Percentiles rank a stretch among this genome's conserved stretches.
Evolutionary conservation across 208 protist species (phyloP).

Genomic region (Crithidia bombi): DNA sequence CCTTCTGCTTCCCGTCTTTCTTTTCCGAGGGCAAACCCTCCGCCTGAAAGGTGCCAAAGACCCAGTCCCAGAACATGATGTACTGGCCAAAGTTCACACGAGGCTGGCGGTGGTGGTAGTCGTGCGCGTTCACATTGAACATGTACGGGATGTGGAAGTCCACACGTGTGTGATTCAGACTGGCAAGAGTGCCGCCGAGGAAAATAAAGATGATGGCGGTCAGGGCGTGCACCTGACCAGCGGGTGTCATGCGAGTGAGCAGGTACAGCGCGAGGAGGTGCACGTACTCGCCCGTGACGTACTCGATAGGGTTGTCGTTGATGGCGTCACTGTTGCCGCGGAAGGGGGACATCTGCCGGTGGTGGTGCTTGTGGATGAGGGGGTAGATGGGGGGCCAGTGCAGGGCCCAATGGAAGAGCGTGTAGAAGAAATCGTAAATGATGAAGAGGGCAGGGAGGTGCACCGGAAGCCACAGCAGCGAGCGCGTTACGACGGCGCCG

Average conservation of each 20-base stretch:
- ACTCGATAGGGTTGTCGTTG: constrained; percentile 93
- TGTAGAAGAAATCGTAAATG: constrained; percentile 94
- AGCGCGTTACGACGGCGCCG: constrained; percentile 23
- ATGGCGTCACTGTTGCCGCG: constrained; percentile 90
- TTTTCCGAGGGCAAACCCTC: constrained; percentile 40
- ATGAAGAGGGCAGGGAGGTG: constrained; percentile 71
- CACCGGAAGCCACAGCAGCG: constrained; percentile 58
- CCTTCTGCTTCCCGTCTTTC: constrained; percentile 6
- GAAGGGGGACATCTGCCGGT: constrained; percentile 89
- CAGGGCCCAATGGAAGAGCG: constrained; percentile 84
- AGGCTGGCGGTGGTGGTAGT: constrained; percentile 90
- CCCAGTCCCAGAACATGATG: constrained; percentile 93
- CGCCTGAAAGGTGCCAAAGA: constrained; percentile 85
- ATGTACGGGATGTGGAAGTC: constrained; percentile 80
- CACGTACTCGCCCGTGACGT: constrained; percentile 87
- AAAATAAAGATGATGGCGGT: constrained; percentile 78
- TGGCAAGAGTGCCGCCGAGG: constrained; percentile 82
- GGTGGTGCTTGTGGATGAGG: constrained; percentile 92
- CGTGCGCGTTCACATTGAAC: constrained; percentile 87
- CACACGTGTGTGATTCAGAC: constrained; percentile 92
- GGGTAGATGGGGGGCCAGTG: constrained; percentile 87
- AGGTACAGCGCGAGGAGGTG: constrained; percentile 85
- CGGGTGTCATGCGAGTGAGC: constrained; percentile 56
- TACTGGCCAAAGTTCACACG: constrained; percentile 93
- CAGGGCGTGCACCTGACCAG: constrained; percentile 67